A percentile compares a stretch with the other conserved stretches of the same genome.
Evolutionary conservation across 1,139 yeast genomes (phyloP).

Genomic region (Pichia kudriavzevii): DNA sequence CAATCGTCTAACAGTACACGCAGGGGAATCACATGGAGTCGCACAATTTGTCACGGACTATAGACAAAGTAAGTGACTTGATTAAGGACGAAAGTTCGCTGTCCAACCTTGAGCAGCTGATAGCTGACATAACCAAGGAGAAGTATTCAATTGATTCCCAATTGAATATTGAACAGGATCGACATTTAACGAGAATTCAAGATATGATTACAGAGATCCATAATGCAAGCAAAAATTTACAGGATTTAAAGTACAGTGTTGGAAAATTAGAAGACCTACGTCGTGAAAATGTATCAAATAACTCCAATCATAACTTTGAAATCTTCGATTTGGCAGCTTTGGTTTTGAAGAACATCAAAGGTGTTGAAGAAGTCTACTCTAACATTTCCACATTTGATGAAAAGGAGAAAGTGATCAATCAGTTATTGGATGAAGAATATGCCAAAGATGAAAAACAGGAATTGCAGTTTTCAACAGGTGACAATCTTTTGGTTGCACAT

Average conservation of each 20-base stretch:
- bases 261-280: constrained; percentile 52
- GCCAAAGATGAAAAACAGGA: constrained; percentile 46
- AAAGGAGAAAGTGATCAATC: constrained; percentile 43
- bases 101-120: constrained; percentile 34
- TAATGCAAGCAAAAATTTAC: constrained; percentile 35
- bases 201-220: constrained; percentile 21
- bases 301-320: constrained; percentile 18
- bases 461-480: constrained; percentile 31
- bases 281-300: constrained; percentile 29
- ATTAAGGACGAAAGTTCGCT: constrained; percentile 47
- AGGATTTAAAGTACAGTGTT: constrained; percentile 46
- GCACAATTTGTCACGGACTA: constrained; percentile 11
- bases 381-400: constrained; percentile 54
- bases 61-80: constrained; percentile 34
- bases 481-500: constrained; percentile 60
- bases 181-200: constrained; percentile 19
- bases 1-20: too few relatives aligned
- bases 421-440: constrained; percentile 47
- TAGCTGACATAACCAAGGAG: constrained; percentile 42
- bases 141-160: constrained; percentile 42
- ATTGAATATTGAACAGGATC: constrained; percentile 38
- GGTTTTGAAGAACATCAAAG: constrained; percentile 65
- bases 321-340: constrained; percentile 54
- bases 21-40: background rate
- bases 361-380: constrained; percentile 57